Evolutionary conservation across 2,329 filamentous ascomycete genomes (phyloP).

Genomic region (Alternaria gaisen): DNA sequence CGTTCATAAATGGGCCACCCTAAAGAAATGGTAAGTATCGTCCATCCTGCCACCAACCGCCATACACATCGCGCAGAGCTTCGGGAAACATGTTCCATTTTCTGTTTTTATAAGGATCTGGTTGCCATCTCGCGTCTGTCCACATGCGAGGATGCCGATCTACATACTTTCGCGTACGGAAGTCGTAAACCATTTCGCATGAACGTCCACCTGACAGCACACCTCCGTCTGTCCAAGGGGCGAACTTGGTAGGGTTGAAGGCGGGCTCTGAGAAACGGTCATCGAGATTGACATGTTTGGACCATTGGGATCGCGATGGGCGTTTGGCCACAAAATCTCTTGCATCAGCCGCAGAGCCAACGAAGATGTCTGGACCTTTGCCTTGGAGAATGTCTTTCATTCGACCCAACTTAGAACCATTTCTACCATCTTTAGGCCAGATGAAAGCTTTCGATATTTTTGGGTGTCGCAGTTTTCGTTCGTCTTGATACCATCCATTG

Average conservation of each 20-base stretch:
- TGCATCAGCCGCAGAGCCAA: constrained; percentile 51
- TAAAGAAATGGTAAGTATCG: constrained; percentile 22
- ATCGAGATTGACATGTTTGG: constrained; percentile 43
- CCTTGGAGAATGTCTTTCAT: constrained; percentile 54
- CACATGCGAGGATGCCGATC: constrained; percentile 36
- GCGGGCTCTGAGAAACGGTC: constrained; percentile 23
- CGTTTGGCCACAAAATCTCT: constrained; percentile 51
- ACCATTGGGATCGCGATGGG: constrained; percentile 51
- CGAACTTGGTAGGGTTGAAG: constrained; percentile 24
- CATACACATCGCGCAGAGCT: constrained; percentile 36
- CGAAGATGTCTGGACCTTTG: constrained; percentile 57
- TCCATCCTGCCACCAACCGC: constrained; percentile 37
- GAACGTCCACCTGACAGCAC: constrained; percentile 25
- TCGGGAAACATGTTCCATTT: constrained; percentile 30
- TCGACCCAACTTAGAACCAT: constrained; percentile 48
- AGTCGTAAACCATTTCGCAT: constrained; percentile 46
- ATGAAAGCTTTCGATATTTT: constrained; percentile 54
- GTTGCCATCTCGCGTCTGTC: constrained; percentile 46
- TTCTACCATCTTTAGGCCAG: constrained; percentile 57
- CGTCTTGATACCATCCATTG: constrained; percentile 39
- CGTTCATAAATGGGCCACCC: constrained; percentile 8
- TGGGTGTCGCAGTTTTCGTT: constrained; percentile 27
- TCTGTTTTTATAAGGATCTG: constrained; percentile 28
- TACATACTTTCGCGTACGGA: constrained; percentile 45
- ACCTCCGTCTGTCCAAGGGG: constrained; percentile 26